These are phyloP conservation scores for Huntiella bhutanensis DNA, from an alignment of 2,329 filamentous ascomycete genomes.

Conservation along the genomic window DNA sequence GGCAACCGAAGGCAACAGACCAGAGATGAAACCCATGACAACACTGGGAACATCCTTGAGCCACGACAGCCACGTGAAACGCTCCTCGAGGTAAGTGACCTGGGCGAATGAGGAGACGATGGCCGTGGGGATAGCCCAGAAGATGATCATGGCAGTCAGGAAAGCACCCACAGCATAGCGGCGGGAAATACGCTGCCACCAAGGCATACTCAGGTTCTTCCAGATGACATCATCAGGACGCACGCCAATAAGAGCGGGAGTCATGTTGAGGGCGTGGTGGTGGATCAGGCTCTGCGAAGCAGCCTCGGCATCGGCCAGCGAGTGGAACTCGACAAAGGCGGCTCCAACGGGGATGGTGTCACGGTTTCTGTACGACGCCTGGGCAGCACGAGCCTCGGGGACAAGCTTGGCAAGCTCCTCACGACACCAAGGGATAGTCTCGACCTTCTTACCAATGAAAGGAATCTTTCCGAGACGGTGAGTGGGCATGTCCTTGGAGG, in stretches of 20 bases:
- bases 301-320: conserved; percentile 64
- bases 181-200: conserved; percentile 69
- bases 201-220: conserved; percentile 63
- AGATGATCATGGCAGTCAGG: conserved; percentile 61
- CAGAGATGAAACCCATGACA: conserved; percentile 70
- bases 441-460: conserved; percentile 46
- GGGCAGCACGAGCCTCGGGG: conserved; percentile 46
- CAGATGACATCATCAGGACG: conserved; percentile 73
- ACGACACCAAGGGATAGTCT: conserved; percentile 74
- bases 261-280: conserved; percentile 73
- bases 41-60: conserved; percentile 47
- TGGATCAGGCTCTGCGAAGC: conserved; percentile 78
- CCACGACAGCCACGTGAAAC: conserved; percentile 54
- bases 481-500: conserved; percentile 46
- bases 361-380: conserved; percentile 46
- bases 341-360: conserved; percentile 49
- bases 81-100: conserved; percentile 45
- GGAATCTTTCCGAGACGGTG: conserved; percentile 48
- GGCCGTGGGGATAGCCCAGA: conserved; percentile 63
- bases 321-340: conserved; percentile 80
- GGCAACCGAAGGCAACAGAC: conserved; percentile 62
- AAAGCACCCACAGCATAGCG: conserved; percentile 51
- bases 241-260: conserved; percentile 67
- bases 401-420: conserved; percentile 34
- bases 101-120: conserved; percentile 77